Evolutionary conservation across 2,329 filamentous ascomycete species (phyloP).

Genomic region (Venturia oleaginea): DNA sequence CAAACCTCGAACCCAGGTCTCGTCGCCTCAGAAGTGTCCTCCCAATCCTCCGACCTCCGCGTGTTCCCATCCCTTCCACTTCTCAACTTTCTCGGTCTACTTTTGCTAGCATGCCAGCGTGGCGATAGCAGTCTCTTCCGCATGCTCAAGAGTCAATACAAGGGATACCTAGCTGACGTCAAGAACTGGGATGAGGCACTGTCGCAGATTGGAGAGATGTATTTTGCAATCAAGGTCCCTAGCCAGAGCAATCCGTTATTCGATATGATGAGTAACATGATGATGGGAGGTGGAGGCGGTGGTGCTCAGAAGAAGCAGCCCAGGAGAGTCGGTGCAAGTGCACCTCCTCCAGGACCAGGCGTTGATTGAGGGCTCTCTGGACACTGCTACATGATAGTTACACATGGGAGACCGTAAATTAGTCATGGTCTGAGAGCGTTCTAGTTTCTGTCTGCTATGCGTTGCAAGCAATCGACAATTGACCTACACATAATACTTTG

Average conservation of each 20-base stretch:
- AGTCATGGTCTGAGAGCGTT: neutral
- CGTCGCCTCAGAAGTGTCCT: constrained; percentile 73
- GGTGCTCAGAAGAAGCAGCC: constrained; percentile 38
- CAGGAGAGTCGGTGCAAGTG: constrained; percentile 35
- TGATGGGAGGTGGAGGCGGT: constrained; percentile 62
- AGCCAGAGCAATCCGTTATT: constrained; percentile 85
- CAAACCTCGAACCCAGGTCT: constrained; percentile 51
- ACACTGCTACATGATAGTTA: neutral
- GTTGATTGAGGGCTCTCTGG: neutral
- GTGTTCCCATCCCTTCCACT: constrained; percentile 89
- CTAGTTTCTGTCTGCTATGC: neutral
- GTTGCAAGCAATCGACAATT: neutral
- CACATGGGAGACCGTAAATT: too few relatives aligned
- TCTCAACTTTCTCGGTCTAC: constrained; percentile 82
- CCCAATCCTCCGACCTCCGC: constrained; percentile 60
- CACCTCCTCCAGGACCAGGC: constrained; percentile 3
- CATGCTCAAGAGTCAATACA: constrained; percentile 75
- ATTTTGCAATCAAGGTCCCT: constrained; percentile 85
- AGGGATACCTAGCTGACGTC: constrained; percentile 65
- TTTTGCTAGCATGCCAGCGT: constrained; percentile 76
- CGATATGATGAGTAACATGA: constrained; percentile 96
- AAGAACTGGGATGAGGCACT: constrained; percentile 70
- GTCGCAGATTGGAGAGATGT: constrained; percentile 87
- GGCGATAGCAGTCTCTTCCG: constrained; percentile 70
- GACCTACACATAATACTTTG: too few relatives aligned